A percentile compares a stretch with the other conserved stretches of the same genome.
These are phyloP conservation scores for Sclerotinia glacialis DNA, from an alignment of 2,329 filamentous ascomycete genomes.

Conservation along the genomic window DNA sequence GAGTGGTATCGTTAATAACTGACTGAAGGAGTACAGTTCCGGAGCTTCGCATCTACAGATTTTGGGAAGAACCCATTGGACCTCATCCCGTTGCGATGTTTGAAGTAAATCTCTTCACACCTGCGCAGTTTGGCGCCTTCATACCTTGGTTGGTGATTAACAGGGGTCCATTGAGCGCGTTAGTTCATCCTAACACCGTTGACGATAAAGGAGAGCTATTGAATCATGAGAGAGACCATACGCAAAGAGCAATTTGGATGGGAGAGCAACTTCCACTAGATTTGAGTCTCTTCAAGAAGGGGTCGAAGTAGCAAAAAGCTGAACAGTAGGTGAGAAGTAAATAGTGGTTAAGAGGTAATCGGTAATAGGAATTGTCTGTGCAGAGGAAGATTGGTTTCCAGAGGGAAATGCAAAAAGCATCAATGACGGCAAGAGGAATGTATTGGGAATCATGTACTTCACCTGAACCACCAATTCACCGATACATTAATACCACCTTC, in stretches of 20 bases:
- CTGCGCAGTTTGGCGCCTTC: conserved; percentile 85
- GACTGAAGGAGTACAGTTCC: conserved; percentile 56
- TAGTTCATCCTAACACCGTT: conserved; percentile 82
- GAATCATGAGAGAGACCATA: conserved; percentile 43
- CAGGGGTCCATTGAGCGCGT: conserved; percentile 72
- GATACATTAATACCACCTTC: conserved; percentile 44
- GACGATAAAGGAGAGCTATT: conserved; percentile 45
- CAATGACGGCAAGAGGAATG: background rate
- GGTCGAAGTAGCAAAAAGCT: conserved; percentile 18
- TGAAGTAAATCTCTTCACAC: conserved; percentile 84
- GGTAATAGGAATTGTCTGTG: background rate
- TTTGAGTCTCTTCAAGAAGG: conserved; percentile 48
- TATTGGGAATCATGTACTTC: conserved; percentile 18
- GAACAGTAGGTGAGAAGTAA: background rate
- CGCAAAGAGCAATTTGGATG: conserved; percentile 69
- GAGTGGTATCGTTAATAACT: background rate
- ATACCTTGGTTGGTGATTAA: conserved; percentile 81
- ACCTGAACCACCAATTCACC: conserved; percentile 57
- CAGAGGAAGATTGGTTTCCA: background rate
- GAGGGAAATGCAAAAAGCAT: background rate
- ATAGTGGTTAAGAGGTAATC: background rate
- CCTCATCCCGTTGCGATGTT: conserved; percentile 88
- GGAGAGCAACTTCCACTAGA: conserved; percentile 64
- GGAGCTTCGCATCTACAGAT: conserved; percentile 74
- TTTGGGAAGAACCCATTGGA: conserved; percentile 76